Evolutionary conservation across 2,329 filamentous ascomycete species (phyloP), one percentile per base, ranked within the genome.

Genomic region (Pseudogymnoascus sp.): DNA sequence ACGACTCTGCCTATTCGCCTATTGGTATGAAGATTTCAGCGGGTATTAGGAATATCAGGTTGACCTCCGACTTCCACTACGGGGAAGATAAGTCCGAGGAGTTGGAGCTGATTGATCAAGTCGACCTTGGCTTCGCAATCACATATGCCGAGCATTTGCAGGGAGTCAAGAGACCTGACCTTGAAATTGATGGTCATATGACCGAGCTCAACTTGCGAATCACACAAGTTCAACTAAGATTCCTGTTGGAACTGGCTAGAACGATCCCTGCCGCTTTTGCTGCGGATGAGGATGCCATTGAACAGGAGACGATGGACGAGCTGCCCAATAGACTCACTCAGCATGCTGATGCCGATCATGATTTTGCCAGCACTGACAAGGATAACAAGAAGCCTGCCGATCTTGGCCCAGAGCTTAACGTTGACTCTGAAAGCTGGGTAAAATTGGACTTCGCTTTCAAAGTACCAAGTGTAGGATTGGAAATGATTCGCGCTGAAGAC

Each of bases 21-120:
- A 86, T 90, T 62, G 90, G 90, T 33, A 99, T 96, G 80, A 91
- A 95, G 71, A 82, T 99, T 14, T 89, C 89, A 2, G 88, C 91
- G 15, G 94, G 94, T 20, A 93, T 99, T 66, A 85, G 93, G 60
- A 96, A 99, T 64, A 91, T 97, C 63, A 86, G 90, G 35, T 78
- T 99, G 28, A 97, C 91, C 0, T 97, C 93, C 0, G 86, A 90
- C 60, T 91, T 97, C 69, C 84, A 96, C 71, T 97, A 95, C 68
- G 74, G 83, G 0, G 80, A 86, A 2, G 83, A 85, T 35, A 75
- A 82, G 61, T 84, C 84, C 0, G 94, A 99, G 73, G 91, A 96
- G 71, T 79, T 99, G 6, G 91, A 99, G 71, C 88, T 99, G 78
- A 96, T 99, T 67, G 92, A 99, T 69, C 91, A 97, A 68, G 91